Evolutionary conservation across 495 filamentous ascomycete species (phyloP), one percentile per base, ranked within the genome.

Genomic region (Thermochaetoides thermophila): DNA sequence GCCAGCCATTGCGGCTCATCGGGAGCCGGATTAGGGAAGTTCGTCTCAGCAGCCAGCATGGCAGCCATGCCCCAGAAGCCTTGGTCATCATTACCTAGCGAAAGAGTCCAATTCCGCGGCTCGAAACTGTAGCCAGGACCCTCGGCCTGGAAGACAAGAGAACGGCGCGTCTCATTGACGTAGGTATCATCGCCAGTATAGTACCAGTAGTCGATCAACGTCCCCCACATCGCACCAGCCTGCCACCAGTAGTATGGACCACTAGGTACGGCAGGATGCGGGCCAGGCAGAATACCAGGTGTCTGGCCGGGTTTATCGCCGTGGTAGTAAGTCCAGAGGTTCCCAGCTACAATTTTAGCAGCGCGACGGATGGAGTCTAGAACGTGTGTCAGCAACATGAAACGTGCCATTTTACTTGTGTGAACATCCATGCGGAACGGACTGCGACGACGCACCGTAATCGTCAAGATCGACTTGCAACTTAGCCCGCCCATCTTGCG

Each of bases 1-100:
- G 76, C 77, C 3, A 89, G 59, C 80, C 82, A 89, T 38, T 73
- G 68, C 3, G 80, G 77, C 37, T 74, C 39, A 27, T 50, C 56
- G n/a, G 33, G 23, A 5, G 67, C 65, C 5, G 72, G 76, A 39
- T 79, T 61, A 10, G 65, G 68, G 40, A 73, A 78, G 27, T 68
- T 67, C 35, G 70, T 53, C 49, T 81, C 76, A 20, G 71, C 72
- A 7, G 74, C 76, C 3, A 73, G 63, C 70, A 81, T 73, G 22
- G 71, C 76, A 7, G 76, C 64, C 50, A 81, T 67, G 14, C 58
- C 76, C 77, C 76, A 81, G 46, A 77, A 71, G 7, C 60, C 60
- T 56, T 81, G 76, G 44, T 81, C 76, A 47, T 78, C 74, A 44
- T 80, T 80, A 18, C 73, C 76, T 56, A 71, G 61, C 14, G 65